These are phyloP conservation scores for Scenedesmus sp. DNA, from an alignment of 163 green algal species.

Conservation along the genomic window DNA sequence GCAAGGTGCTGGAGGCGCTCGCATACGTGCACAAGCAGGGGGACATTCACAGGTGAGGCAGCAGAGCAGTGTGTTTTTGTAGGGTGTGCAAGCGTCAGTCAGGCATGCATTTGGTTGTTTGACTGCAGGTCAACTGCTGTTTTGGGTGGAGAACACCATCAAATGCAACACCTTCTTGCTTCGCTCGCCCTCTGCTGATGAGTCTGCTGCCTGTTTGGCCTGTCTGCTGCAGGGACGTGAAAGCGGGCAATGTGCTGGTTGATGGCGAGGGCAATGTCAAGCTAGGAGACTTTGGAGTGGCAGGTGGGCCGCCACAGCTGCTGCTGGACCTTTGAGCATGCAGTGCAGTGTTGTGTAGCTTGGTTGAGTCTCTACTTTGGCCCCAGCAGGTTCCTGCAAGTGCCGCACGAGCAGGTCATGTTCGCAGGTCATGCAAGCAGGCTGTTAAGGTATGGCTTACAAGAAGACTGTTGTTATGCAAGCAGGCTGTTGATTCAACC, in stretches of 20 bases:
- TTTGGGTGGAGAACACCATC: background rate
- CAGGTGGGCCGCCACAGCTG: background rate
- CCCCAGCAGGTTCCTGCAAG: too few relatives aligned
- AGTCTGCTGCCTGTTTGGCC: background rate
- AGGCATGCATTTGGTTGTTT: too few relatives aligned
- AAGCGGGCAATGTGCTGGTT: constrained; percentile 98
- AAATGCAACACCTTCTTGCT: too few relatives aligned
- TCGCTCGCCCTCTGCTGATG: background rate
- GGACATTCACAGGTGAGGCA: constrained; percentile 69
- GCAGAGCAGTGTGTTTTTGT: background rate
- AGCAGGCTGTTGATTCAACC: background rate
- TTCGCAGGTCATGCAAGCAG: background rate
- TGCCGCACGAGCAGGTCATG: too few relatives aligned
- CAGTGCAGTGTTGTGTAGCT: background rate
- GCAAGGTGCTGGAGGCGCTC: constrained; percentile 89
- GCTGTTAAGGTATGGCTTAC: too few relatives aligned
- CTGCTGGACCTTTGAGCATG: background rate
- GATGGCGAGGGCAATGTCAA: constrained; percentile 90
- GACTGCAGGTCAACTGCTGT: too few relatives aligned
- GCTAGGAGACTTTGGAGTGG: constrained; percentile 71
- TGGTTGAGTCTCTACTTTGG: background rate
- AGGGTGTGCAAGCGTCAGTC: background rate
- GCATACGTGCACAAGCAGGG: constrained; percentile 82
- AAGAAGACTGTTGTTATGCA: background rate
- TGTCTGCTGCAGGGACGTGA: constrained; percentile 86